Evolutionary conservation across 2,329 filamentous ascomycete species (phyloP), one percentile per base, ranked within the genome.

Genomic region (Simplicillium sp.): DNA sequence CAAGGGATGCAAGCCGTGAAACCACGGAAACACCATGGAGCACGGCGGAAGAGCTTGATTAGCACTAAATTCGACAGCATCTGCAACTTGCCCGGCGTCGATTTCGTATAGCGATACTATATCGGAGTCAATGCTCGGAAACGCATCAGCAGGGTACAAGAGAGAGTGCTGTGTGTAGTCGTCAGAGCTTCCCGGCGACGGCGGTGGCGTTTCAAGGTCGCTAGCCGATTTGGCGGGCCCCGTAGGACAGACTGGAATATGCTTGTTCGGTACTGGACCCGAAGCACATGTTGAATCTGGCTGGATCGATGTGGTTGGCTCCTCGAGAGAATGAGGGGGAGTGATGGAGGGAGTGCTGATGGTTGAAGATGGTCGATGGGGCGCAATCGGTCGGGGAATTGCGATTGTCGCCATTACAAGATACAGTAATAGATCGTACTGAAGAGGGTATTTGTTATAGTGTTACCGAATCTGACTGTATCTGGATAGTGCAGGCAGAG

Each of bases 11-110:
- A 97, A 67, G 17, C 92, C 92, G 64, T 98, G 92, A 17, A 96
- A 71, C 92, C 92, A 98, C 2, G 92, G 92, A 54, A 97, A 98
- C 46, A 97, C 86, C 45, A 80, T 73, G n/a, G 82, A 77, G 0
- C 92, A 80, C 42, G 90, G 80, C 7, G 92, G 90, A 17, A 97
- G 70, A 2, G 88, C 83, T 54, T 94, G 87, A 3, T 80, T 75
- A 3, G 90, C 77, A 44, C 80, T 67, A 53, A 89, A 77, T 48
- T 94, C 80, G 29, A 97, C 57, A 1, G 90, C 87, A 36, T 78
- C 70, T 11, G 79, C 77, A 34, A 96, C 70, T 20, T 76, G 75
- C 33, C 70, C 66, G 25, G 83, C 78, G 54, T 79, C 75, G 50
- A 97, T 80, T 34, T 81, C 76, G 60, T 86, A 95, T 18, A 96